Evolutionary conservation across 176 grass and related monocot genomes (phyloP).

Genomic region (Raddia guianensis): DNA sequence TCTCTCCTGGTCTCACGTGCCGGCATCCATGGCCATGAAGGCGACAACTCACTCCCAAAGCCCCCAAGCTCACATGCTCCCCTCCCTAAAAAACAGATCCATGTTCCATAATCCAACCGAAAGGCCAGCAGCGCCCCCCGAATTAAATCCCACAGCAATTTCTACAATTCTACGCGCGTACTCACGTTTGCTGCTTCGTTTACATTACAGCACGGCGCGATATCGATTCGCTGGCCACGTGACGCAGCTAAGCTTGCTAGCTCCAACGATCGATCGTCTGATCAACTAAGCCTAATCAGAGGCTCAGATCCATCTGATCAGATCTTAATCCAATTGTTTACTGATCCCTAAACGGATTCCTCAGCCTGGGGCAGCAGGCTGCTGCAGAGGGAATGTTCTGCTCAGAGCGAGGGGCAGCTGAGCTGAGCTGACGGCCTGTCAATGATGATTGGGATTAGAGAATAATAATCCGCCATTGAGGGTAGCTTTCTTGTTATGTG

Average conservation of each 20-base stretch:
- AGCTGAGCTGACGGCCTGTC: not conserved
- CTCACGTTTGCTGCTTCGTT: not conserved
- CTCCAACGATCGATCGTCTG: not conserved
- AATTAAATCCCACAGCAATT: not conserved
- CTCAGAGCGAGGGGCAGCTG: not conserved
- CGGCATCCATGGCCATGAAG: slow-evolving; percentile 38
- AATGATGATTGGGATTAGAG: slow-evolving; percentile 32
- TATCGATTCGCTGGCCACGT: slow-evolving; percentile 53
- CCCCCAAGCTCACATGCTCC: slow-evolving; percentile 41
- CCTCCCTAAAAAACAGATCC: slow-evolving; percentile 49
- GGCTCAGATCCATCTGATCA: slow-evolving; percentile 35
- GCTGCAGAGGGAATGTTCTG: slow-evolving; percentile 70
- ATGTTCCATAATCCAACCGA: slow-evolving; percentile 31
- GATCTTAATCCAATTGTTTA: slow-evolving; percentile 45
- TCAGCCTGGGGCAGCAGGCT: slow-evolving; percentile 41
- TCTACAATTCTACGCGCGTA: not conserved
- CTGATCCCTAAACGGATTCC: slow-evolving; percentile 54
- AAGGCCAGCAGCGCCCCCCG: slow-evolving; percentile 15
- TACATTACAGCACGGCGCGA: not conserved
- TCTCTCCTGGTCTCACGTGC: slow-evolving; percentile 40
- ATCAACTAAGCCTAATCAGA: not conserved
- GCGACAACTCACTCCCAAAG: slow-evolving; percentile 49
- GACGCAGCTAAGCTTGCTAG: not conserved
- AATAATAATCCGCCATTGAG: not conserved
- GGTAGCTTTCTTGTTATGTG: not conserved